Evolutionary conservation across 305 asterid genomes (phyloP).

Genomic region (Solanum aculeatissimum): DNA sequence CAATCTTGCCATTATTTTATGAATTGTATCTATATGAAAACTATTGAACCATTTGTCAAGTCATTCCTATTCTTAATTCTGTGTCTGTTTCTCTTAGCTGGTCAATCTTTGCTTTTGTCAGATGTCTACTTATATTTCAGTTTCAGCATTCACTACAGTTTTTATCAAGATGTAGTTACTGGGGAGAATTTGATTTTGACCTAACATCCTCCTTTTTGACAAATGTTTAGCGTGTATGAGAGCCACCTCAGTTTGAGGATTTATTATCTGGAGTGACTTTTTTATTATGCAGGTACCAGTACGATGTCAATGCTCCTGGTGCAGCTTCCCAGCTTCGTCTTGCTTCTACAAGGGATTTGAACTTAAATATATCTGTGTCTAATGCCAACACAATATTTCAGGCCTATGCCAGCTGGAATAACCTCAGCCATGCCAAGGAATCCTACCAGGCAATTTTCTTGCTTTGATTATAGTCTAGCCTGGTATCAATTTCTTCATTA

Average conservation of each 20-base stretch:
- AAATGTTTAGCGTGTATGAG: neutral
- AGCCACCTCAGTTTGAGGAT: neutral
- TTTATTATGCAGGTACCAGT: slow-evolving; percentile 46
- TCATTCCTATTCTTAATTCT: neutral
- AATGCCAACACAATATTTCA: slow-evolving; percentile 85
- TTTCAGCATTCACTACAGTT: neutral
- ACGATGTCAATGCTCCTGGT: slow-evolving; percentile 67
- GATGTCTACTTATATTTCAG: neutral
- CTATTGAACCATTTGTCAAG: neutral
- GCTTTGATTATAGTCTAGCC: neutral
- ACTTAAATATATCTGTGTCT: slow-evolving; percentile 75
- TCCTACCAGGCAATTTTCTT: slow-evolving; percentile 31
- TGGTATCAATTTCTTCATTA: neutral
- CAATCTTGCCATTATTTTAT: neutral
- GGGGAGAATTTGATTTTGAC: neutral
- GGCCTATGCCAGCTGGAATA: slow-evolving; percentile 98
- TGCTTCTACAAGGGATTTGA: slow-evolving; percentile 65
- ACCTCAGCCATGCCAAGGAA: slow-evolving; percentile 48
- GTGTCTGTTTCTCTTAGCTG: neutral
- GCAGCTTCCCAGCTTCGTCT: slow-evolving; percentile 80
- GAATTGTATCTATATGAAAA: neutral
- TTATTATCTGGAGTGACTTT: neutral
- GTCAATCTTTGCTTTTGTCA: neutral
- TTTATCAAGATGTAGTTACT: neutral
- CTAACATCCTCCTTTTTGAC: neutral